Base-by-base conservation (phyloP, 139 green algal species). In the Closterium sp. region DNA sequence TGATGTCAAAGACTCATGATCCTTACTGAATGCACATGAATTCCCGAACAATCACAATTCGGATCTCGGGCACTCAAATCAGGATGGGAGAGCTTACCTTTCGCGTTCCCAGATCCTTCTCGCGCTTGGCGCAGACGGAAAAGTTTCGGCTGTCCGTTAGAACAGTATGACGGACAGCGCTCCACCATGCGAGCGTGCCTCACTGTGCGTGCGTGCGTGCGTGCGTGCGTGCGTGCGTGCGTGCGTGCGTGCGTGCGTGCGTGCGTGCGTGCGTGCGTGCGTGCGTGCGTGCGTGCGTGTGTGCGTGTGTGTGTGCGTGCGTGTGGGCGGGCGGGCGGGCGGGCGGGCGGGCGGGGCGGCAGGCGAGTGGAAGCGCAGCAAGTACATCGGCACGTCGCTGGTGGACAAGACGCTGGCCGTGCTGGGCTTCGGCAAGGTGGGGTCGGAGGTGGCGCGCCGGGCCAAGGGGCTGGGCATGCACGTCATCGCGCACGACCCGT, bases 351-450 rank as follows among this genome's bases (percentile, higher is more conserved):
- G 38, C 38, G 38, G 38, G 38, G 38, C 0, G 32, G 91, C 92
- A 95, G 97, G 97, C 84, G 95, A 97, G 87, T 99, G 98, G 98
- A 95, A 98, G 92, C 96, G 97, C 50, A 96, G 70, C 95, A 97
- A 97, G 89, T 98, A 96, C 89, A 96, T 98, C 38, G 98, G 98
- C 34, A 97, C 97, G 24, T 97, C 95, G 73, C 93, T 99, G 42
- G 96, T 97, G n/a, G 97, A 97, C 94, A 99, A 99, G 95, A 98
- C 97, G 0, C 93, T 99, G 21, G 96, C 97, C 13, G 94, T 99
- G 89, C 98, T 99, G 93, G 98, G 98, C 90, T 99, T 99, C 89
- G 98, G 98, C 85, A 99, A 99, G 97, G 97, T 99, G 22, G 98
- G 98, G 50, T 96, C 92, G 42, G 98, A 99, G 94, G 97, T 99